Conservation (phyloP, 345 rosid genomes). For the Pistacia atlantica region DNA sequence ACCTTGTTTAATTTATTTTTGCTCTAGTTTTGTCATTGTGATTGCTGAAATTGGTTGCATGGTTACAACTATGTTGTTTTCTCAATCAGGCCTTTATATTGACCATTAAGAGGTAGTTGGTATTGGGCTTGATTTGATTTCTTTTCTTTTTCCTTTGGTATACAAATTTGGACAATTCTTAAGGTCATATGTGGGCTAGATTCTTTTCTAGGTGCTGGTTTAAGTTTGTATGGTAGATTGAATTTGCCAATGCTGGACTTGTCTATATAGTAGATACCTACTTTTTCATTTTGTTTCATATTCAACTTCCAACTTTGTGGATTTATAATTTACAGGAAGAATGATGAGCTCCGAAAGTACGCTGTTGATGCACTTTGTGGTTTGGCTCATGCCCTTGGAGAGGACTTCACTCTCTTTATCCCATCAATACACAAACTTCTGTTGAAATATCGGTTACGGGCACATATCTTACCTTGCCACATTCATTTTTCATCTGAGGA, state of each 20-base stretch:
- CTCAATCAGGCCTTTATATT: background rate
- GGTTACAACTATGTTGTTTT: background rate
- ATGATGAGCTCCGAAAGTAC: slow-evolving; percentile 89
- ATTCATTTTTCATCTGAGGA: slow-evolving; percentile 4
- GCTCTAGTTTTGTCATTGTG: background rate
- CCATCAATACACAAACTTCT: slow-evolving; percentile 91
- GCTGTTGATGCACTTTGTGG: slow-evolving; percentile 98
- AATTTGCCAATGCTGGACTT: background rate
- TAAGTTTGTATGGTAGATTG: background rate
- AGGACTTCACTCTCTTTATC: slow-evolving; percentile 92
- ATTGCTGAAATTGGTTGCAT: background rate
- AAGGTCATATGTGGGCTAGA: background rate
- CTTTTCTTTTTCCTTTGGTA: background rate
- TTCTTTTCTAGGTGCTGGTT: background rate
- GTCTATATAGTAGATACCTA: background rate
- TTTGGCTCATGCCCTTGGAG: slow-evolving; percentile 97
- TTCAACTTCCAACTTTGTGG: background rate
- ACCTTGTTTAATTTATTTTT: too few species aligned
- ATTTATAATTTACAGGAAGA: slow-evolving; percentile 54
- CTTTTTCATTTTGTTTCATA: background rate
- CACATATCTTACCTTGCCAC: slow-evolving; percentile 22
- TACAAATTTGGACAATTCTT: background rate
- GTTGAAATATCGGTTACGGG: slow-evolving; percentile 74
- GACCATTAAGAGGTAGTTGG: background rate
- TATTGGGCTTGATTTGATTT: background rate